A percentile compares a stretch with the other conserved stretches of the same genome.
These are phyloP conservation scores for Apiospora saccharicola DNA, from an alignment of 2,329 filamentous ascomycete species.

Conservation along the genomic window DNA sequence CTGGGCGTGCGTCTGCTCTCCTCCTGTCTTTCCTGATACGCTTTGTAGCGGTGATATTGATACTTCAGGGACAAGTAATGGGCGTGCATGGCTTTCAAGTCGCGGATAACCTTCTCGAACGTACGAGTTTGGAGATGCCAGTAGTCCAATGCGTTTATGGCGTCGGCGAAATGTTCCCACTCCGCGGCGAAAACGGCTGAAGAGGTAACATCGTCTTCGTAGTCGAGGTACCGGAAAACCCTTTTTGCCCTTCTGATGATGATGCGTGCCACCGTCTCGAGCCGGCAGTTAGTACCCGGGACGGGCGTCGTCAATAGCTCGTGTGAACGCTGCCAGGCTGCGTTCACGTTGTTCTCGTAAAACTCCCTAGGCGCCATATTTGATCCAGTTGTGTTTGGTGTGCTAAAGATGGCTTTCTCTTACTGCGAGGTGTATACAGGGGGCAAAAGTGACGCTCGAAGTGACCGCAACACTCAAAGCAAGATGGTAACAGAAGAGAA, in stretches of 20 bases:
- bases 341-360: neutral
- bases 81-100: neutral
- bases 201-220: neutral
- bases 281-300: neutral
- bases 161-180: neutral
- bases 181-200: neutral
- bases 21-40: neutral
- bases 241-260: neutral
- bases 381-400: neutral
- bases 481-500: neutral
- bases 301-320: neutral
- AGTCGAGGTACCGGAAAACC: neutral
- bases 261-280: neutral
- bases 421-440: neutral
- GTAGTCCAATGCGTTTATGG: neutral
- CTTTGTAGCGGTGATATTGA: neutral
- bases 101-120: neutral
- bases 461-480: neutral
- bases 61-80: neutral
- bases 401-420: neutral
- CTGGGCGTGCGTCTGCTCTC: neutral
- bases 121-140: neutral
- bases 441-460: neutral
- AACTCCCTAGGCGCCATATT: neutral
- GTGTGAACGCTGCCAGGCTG: neutral